These are phyloP conservation scores for Grammothele lineata DNA, from an alignment of 768 basidiomycete species.

Conservation along the genomic window DNA sequence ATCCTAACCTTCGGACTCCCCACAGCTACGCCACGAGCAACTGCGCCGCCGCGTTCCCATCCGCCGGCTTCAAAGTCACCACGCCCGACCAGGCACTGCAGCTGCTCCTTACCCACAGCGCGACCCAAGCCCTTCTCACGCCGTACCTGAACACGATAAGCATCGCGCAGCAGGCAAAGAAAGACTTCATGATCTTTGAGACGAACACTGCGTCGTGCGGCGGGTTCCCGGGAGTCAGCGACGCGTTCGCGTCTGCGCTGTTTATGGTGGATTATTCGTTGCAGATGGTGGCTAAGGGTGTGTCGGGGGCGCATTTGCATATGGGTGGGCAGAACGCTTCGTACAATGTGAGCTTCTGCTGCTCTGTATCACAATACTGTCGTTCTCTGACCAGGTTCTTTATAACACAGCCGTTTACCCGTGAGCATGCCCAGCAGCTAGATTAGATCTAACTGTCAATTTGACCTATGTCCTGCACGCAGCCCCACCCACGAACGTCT, in stretches of 20 bases:
- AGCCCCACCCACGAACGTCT: slow-evolving; percentile 53
- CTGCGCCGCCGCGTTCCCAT: slow-evolving; percentile 44
- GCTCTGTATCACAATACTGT: slow-evolving; percentile 1
- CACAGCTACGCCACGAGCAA: slow-evolving; percentile 58
- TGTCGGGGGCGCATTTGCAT: slow-evolving; percentile 40
- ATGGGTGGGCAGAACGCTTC: slow-evolving; percentile 60
- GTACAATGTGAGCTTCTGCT: slow-evolving; percentile 48
- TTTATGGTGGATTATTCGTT: slow-evolving; percentile 53
- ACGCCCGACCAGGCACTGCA: slow-evolving; percentile 47
- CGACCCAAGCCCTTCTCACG: slow-evolving; percentile 43
- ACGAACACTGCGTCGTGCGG: slow-evolving; percentile 52
- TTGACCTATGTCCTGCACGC: no score
- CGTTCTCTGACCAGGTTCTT: not conserved
- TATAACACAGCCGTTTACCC: slow-evolving; percentile 34
- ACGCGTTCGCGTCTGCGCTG: slow-evolving; percentile 51
- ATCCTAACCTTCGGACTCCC: not conserved
- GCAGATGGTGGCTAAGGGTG: slow-evolving; percentile 48
- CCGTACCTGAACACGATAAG: slow-evolving; percentile 47
- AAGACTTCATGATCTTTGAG: slow-evolving; percentile 54
- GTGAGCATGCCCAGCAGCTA: no score
- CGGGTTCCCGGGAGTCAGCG: slow-evolving; percentile 48
- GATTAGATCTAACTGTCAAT: no score
- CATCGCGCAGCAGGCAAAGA: slow-evolving; percentile 33
- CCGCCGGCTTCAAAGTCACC: slow-evolving; percentile 32
- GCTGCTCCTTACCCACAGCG: slow-evolving; percentile 55